These are phyloP conservation scores for Collybia sordida DNA, from an alignment of 768 basidiomycete genomes.

Conservation along the genomic window DNA sequence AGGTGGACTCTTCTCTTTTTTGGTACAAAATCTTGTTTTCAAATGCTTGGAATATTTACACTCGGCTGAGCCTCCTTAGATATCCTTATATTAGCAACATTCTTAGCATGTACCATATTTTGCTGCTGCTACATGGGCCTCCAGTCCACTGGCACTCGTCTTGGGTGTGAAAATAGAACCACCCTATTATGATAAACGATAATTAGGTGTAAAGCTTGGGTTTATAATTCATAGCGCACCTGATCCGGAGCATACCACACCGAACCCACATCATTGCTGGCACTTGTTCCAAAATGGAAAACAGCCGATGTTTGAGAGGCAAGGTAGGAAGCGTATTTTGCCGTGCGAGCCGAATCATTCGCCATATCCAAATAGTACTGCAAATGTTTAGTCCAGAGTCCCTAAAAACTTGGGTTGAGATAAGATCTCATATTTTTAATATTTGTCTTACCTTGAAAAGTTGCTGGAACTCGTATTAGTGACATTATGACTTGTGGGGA, in stretches of 20 bases:
- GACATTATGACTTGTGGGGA: not conserved
- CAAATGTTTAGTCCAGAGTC: constrained; percentile 53
- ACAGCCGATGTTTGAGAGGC: constrained; percentile 42
- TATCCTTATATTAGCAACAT: constrained; percentile 9
- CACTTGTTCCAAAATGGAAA: constrained; percentile 40
- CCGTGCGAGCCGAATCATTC: constrained; percentile 36
- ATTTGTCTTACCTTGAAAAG: constrained; percentile 37
- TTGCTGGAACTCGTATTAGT: constrained; percentile 27
- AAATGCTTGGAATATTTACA: constrained; percentile 5
- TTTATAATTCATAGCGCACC: constrained; percentile 17
- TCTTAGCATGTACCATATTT: constrained; percentile 40
- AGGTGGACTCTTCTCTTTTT: constrained; percentile 1
- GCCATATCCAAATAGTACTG: constrained; percentile 49
- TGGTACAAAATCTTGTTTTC: constrained; percentile 6
- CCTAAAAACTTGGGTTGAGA: constrained; percentile 16
- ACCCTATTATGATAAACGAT: constrained; percentile 21
- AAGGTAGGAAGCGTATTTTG: constrained; percentile 42
- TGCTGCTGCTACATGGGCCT: constrained; percentile 40
- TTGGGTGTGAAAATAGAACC: constrained; percentile 46
- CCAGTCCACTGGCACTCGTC: constrained; percentile 42
- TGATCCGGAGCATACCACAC: constrained; percentile 46
- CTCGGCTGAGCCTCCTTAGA: constrained; percentile 9
- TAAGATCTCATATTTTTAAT: too few relatives aligned
- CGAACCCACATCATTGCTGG: constrained; percentile 40
- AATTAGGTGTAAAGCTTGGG: not conserved